Percentiles rank a stretch among this genome's conserved stretches.
These are phyloP conservation scores for Picea sitchensis DNA, from an alignment of 75 land plant genomes.

Conservation along the genomic window DNA sequence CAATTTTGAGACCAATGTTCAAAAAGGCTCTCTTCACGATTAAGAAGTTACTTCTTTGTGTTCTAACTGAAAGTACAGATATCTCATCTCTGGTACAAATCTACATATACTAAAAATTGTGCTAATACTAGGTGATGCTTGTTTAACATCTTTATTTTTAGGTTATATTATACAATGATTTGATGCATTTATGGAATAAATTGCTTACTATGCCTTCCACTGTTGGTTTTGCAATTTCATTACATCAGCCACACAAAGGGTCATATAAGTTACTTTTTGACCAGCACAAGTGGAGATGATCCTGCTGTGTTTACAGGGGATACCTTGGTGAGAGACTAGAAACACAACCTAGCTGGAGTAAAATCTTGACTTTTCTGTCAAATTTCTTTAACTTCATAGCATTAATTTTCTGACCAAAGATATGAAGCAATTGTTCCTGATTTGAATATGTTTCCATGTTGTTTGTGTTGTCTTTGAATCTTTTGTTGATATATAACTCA, in stretches of 20 bases:
- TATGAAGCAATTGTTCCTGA: background rate
- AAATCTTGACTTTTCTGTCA: background rate
- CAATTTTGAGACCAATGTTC: background rate
- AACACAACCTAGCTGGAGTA: background rate
- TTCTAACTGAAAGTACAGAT: background rate
- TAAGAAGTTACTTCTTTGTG: background rate
- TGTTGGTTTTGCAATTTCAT: background rate
- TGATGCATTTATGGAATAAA: slow-evolving; percentile 5
- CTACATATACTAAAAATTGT: background rate
- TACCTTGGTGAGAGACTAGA: slow-evolving; percentile 59
- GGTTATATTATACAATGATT: background rate
- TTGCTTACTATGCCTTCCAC: background rate
- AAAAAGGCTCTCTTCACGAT: background rate
- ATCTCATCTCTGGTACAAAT: background rate
- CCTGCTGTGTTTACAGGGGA: slow-evolving; percentile 97
- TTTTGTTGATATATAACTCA: slow-evolving; percentile 4
- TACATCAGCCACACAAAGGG: slow-evolving; percentile 85
- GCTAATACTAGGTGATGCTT: background rate
- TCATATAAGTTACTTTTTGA: slow-evolving; percentile 87
- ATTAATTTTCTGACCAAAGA: background rate
- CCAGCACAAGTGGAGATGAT: slow-evolving; percentile 44
- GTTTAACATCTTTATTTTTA: too few relatives aligned
- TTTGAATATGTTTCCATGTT: background rate
- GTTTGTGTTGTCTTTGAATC: too few relatives aligned
- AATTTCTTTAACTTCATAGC: background rate